phyloP scores from a whole-genome alignment of 2,329 filamentous ascomycete genomes.

The Fusarium torulosum region DNA sequence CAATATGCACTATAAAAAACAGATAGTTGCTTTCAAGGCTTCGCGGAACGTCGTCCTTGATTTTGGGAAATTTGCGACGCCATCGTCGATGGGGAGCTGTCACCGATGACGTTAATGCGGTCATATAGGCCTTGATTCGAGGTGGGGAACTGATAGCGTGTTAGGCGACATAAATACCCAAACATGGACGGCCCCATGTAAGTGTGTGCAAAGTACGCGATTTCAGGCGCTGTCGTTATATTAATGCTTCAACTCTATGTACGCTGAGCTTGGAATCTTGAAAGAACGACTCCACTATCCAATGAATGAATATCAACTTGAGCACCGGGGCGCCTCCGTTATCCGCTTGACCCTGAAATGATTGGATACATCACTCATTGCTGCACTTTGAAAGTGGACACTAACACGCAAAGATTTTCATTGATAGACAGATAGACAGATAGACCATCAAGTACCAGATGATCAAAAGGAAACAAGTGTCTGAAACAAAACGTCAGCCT shows the following conservation, averaged over 20 bases:
- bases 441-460: background rate
- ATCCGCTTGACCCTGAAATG: background rate
- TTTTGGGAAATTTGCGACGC: slow-evolving; percentile 36
- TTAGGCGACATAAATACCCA: slow-evolving; percentile 16
- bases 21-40: slow-evolving; percentile 21
- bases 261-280: background rate
- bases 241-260: background rate
- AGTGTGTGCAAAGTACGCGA: background rate
- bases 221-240: background rate
- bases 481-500: slow-evolving; percentile 7
- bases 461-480: slow-evolving; percentile 11
- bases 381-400: background rate
- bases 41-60: slow-evolving; percentile 34
- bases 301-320: background rate
- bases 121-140: slow-evolving; percentile 29
- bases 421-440: background rate
- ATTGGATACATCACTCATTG: background rate
- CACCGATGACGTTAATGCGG: slow-evolving; percentile 36
- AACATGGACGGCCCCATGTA: background rate
- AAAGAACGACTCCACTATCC: background rate
- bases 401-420: slow-evolving; percentile 16
- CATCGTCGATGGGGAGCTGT: slow-evolving; percentile 32
- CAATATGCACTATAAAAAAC: slow-evolving; percentile 10
- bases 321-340: background rate
- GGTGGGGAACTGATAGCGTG: slow-evolving; percentile 16